Percentiles rank a stretch among this genome's conserved stretches.
phyloP scores from a whole-genome alignment of 495 filamentous ascomycete species.

The Aspergillus hancockii region DNA sequence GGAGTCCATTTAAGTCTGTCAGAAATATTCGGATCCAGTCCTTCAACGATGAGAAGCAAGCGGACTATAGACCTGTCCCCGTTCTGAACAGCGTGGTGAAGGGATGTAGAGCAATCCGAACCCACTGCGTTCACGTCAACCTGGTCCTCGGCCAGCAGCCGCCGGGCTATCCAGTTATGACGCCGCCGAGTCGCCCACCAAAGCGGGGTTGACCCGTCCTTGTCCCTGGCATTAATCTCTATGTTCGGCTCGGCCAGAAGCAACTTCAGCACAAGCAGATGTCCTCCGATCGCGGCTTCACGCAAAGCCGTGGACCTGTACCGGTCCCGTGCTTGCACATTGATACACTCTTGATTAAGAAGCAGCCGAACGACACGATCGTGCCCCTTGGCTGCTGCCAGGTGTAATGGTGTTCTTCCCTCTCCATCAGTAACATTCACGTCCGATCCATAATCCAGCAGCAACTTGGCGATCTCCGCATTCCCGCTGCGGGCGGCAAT shows the following conservation, averaged over 20 bases:
- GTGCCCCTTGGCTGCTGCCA: background rate
- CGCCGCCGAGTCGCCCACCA: background rate
- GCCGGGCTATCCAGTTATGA: too few relatives aligned
- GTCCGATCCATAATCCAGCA: background rate
- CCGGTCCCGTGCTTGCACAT: too few relatives aligned
- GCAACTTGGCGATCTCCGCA: background rate
- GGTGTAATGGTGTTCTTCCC: conserved; percentile 1
- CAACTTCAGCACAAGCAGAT: too few relatives aligned
- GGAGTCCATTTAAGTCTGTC: background rate
- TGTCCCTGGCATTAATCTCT: background rate
- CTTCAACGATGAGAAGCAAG: background rate
- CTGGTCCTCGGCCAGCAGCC: too few relatives aligned
- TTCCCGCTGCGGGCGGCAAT: background rate
- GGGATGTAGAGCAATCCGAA: background rate
- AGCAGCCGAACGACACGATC: background rate
- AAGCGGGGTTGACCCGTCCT: background rate
- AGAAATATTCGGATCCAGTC: background rate
- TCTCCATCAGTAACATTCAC: background rate
- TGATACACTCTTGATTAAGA: background rate
- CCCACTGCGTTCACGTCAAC: too few relatives aligned
- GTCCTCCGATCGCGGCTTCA: too few relatives aligned
- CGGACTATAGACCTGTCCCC: background rate
- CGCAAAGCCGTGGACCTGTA: too few relatives aligned
- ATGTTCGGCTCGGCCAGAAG: background rate
- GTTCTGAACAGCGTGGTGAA: background rate